phyloP scores from a whole-genome alignment of 345 rosid species.

The Zanthoxylum bungeanum region DNA sequence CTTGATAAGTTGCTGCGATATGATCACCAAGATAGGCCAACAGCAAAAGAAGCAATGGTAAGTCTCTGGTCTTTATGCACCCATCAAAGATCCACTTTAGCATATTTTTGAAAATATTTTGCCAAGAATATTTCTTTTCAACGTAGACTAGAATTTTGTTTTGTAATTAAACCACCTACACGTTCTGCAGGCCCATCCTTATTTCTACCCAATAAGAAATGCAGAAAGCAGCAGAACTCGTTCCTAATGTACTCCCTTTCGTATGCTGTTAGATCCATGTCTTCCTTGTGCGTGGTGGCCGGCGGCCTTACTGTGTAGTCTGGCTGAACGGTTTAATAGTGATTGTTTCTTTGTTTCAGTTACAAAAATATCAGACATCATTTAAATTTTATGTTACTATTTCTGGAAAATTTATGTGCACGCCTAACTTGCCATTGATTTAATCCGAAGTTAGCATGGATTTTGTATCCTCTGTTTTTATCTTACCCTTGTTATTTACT shows the following conservation, averaged over 20 bases:
- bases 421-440: not conserved
- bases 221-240: slow-evolving; percentile 83
- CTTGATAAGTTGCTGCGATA: slow-evolving; percentile 91
- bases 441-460: not conserved
- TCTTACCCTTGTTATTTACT: not conserved
- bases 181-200: slow-evolving; percentile 78
- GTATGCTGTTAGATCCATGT: slow-evolving; percentile 16
- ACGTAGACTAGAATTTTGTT: no score
- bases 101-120: no score
- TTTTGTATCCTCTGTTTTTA: not conserved
- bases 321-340: slow-evolving; percentile 6
- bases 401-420: not conserved
- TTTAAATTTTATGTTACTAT: no score
- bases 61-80: not conserved
- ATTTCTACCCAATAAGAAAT: slow-evolving; percentile 78
- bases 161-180: not conserved
- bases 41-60: slow-evolving; percentile 99
- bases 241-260: slow-evolving; percentile 26
- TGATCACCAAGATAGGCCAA: slow-evolving; percentile 97
- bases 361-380: not conserved
- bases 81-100: not conserved
- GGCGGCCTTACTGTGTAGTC: slow-evolving; percentile 14
- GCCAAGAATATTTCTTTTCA: not conserved
- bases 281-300: slow-evolving; percentile 7
- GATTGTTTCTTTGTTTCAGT: not conserved